Evolutionary conservation across 2,329 filamentous ascomycete species (phyloP), one percentile per base, ranked within the genome.

Genomic region (Penicillium sp.): DNA sequence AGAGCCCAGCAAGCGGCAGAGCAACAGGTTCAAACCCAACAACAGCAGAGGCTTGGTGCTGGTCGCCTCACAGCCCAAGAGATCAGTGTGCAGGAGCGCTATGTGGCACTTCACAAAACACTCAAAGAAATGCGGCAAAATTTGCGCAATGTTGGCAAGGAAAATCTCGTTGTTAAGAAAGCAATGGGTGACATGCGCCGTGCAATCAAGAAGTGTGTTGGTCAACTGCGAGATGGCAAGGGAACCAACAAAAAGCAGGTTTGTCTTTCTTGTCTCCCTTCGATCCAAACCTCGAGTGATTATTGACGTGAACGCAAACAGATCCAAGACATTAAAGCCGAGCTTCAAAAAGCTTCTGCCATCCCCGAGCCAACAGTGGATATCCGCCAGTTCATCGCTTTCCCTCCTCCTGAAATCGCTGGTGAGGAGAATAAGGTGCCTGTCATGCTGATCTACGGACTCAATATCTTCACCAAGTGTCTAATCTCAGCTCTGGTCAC

Each of bases 391-490:
- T 84, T 80, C 61, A 70, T 84, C 38, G 72, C 70, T 23, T 70
- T 72, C 31, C 73, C 73, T 1, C 68, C 74, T 3, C 57, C 59
- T 4, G 59, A 67, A 23, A 67, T 72, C 38, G 65, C 65, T 50
- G 57, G 66, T 47, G 58, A 66, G 13, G 68, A 72, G 29, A 79
- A 77, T 20, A 73, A 78, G 18, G 70, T 87, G 20, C 84, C 87
- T 0, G 78, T 80, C 1, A 70, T 88, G 5, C 81, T 88, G 54
- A 72, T 95, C 24, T 95, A 90, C 65, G 77, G 89, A 1, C 76
- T 95, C 49, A 90, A 88, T 60, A 82, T 87, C 44, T 84, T 91
- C 55, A 76, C 85, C 58, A 95, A 95, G 68, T 76, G 77, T 38
- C 76, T 90, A 49, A 78, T 93, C 52, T 80, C 78, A 41, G 87